A percentile compares a stretch with the other conserved stretches of the same genome.
Evolutionary conservation across 345 rosid species (phyloP).

Genomic region (Firmiana major): DNA sequence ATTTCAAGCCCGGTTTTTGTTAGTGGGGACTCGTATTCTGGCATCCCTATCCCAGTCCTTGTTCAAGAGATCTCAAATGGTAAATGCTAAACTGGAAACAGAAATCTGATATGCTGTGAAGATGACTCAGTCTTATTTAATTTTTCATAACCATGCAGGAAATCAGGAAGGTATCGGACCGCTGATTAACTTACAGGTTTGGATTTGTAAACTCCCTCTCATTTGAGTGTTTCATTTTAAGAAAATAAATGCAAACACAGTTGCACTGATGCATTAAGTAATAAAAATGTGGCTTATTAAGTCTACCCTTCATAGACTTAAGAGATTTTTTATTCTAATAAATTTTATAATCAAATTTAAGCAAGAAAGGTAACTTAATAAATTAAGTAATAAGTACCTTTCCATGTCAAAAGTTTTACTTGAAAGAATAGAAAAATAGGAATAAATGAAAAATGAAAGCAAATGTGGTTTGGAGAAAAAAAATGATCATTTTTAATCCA

Average conservation of each 20-base stretch:
- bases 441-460: too few relatives aligned
- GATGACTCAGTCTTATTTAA: background rate
- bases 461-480: too few relatives aligned
- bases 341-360: too few relatives aligned
- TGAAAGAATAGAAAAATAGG: too few relatives aligned
- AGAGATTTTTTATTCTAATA: too few relatives aligned
- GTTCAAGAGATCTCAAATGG: constrained; percentile 50
- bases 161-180: constrained; percentile 50
- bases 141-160: constrained; percentile 37
- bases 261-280: background rate
- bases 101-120: background rate
- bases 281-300: too few relatives aligned
- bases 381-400: too few relatives aligned
- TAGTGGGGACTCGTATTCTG: constrained; percentile 75
- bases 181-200: constrained; percentile 54
- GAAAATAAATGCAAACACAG: background rate
- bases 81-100: constrained; percentile 18
- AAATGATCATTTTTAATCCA: too few relatives aligned
- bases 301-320: too few relatives aligned
- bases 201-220: background rate
- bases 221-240: background rate
- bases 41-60: constrained; percentile 47
- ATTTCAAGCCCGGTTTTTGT: constrained; percentile 46
- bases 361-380: too few relatives aligned
- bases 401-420: too few relatives aligned